These are phyloP conservation scores for Taphrina deformans DNA, from an alignment of 1,139 yeast genomes.

Conservation along the genomic window DNA sequence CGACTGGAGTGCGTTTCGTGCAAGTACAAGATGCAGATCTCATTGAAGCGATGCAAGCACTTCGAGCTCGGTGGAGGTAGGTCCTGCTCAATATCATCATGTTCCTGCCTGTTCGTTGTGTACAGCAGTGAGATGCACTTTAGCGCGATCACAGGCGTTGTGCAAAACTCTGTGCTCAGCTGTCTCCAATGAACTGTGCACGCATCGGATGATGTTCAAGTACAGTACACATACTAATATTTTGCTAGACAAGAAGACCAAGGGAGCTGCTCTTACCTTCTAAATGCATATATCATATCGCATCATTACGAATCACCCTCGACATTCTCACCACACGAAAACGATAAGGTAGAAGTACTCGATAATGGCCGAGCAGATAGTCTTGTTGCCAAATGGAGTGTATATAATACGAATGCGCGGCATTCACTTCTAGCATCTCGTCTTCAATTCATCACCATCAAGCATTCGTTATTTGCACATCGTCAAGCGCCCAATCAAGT, in stretches of 20 bases:
- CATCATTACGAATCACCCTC: conserved; percentile 6
- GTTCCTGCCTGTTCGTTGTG: not conserved
- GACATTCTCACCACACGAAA: not conserved
- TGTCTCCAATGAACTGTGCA: not conserved
- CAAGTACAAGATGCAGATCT: conserved; percentile 97
- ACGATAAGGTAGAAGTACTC: not conserved
- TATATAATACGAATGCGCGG: conserved; percentile 10
- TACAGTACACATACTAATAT: not conserved
- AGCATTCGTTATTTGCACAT: not conserved
- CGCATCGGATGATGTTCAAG: not conserved
- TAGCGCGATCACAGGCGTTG: not conserved
- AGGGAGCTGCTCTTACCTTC: conserved; percentile 45
- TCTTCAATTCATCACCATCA: not conserved
- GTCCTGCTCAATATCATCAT: not conserved
- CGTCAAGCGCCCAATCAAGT: too few relatives aligned
- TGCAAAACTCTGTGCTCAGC: not conserved
- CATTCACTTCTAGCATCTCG: conserved; percentile 14
- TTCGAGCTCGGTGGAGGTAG: conserved; percentile 94
- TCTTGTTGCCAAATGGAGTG: not conserved
- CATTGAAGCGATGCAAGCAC: conserved; percentile 99
- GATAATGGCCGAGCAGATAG: conserved; percentile 1
- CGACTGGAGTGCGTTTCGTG: conserved; percentile 98
- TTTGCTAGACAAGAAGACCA: conserved; percentile 85
- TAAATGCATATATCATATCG: not conserved
- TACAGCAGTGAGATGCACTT: not conserved